Evolutionary conservation across 1,139 yeast genomes (phyloP), one percentile per base, ranked within the genome.

Genomic region (Arxiozyma slooffiae): DNA sequence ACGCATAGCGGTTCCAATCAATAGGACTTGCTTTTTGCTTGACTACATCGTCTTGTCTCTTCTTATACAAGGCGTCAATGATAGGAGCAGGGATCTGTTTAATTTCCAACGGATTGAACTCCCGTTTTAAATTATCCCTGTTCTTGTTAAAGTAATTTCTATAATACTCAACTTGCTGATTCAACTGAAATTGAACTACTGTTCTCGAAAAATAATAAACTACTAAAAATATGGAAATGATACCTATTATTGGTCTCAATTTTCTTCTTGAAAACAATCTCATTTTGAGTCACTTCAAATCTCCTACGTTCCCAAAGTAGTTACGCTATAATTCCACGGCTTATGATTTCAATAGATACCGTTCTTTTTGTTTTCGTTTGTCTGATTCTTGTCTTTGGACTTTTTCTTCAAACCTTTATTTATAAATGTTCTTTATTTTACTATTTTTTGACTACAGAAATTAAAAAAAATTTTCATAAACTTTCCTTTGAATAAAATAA

Each of bases 1-100:
- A 77, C 0, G 80, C 80, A 48, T 53, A 66, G 44, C 61, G 62
- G 4, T 60, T 44, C 75, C 75, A 72, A 48, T 68, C 67, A 2
- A 70, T 61, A 0, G 51, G 40, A 9, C 55, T 42, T 16, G 47
- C 26, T 21, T 57, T 48, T 8, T 47, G 47, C 36, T 54, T 53
- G 7, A 39, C 48, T 7, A 41, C 56, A 22, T 50, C 52, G 1
- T 50, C 48, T 38, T 55, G 36, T n/a, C 51, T 49, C 7, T 41
- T 22, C 11, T 49, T 47, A 40, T 62, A 62, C 7, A 65, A 45
- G 4, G 52, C 56, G 49, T 63, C 64, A 18, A 65, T 62, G 1
- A 59, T 56, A 36, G 60, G 58, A 22, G 43, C 56, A 1, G 69
- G 67, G 2, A 65, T 61, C 53, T 65, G 67, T 44, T 65, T 65